Evolutionary conservation across 2,329 filamentous ascomycete genomes (phyloP), one percentile per base, ranked within the genome.

Genomic region (Gliomastix tumulicola): DNA sequence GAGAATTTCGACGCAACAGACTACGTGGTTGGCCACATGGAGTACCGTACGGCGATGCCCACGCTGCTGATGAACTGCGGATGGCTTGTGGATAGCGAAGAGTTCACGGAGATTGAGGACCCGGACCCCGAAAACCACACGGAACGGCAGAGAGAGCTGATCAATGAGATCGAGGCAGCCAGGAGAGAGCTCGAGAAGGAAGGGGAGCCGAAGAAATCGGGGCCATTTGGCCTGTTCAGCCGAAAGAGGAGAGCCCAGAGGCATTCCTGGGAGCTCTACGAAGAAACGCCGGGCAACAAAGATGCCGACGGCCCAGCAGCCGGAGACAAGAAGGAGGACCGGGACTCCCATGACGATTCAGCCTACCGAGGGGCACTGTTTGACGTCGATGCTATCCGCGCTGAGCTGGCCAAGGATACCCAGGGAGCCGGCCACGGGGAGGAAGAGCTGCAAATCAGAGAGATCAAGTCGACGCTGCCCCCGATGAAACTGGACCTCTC

Each of bases 21-120:
- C 38, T 66, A 84, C 32, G 90, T 97, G 13, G 78, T 82, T 20
- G 90, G 92, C 2, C 92, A 98, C 56, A 97, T 97, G 90, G 86
- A 92, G 36, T 98, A 98, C 62, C 86, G 92, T 57, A 77, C 79
- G 19, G 86, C 88, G 25, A 97, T 98, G 83, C 92, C 92, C 13
- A 78, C 78, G 39, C 70, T 98, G 15, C 69, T 98, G 35, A 79
- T 87, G 43, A 83, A 90, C 55, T 87, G 89, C 23, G 92, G 89
- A 13, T 98, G 89, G 88, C 66, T 82, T 36, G 86, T 97, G 4
- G 82, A 95, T 51, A 89, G 83, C 45, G 88, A 96, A 49, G 90
- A 97, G 55, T 98, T 97, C 54, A 82, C 77, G 2, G 92, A 98
- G 60, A 97, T 98, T 41, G 92, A 97, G 56, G 92, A 98, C 48